These are phyloP conservation scores for Starmerella vaccinii DNA, from an alignment of 805 yeast species.

Conservation along the genomic window DNA sequence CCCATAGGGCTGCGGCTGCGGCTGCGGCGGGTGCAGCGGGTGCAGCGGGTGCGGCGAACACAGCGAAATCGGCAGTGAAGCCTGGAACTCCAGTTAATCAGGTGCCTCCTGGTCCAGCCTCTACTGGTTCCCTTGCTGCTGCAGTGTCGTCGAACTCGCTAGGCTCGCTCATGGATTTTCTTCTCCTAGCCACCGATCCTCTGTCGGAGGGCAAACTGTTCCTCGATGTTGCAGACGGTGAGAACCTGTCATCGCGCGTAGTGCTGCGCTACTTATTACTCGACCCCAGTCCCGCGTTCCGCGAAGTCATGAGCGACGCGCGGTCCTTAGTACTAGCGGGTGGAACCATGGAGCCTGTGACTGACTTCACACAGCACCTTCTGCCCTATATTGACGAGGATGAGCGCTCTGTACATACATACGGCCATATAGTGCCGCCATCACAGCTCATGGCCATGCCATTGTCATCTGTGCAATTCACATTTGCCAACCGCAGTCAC, in stretches of 20 bases:
- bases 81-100: neutral
- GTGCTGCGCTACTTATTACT: slow-evolving; percentile 57
- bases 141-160: slow-evolving; percentile 2
- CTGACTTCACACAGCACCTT: slow-evolving; percentile 57
- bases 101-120: neutral
- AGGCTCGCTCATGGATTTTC: slow-evolving; percentile 43
- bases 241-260: slow-evolving; percentile 1
- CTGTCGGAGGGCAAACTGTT: slow-evolving; percentile 70
- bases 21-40: neutral
- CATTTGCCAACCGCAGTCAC: slow-evolving; percentile 52
- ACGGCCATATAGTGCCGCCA: slow-evolving; percentile 77
- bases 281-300: slow-evolving; percentile 67
- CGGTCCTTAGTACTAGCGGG: slow-evolving; percentile 75
- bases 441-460: slow-evolving; percentile 55
- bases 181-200: slow-evolving; percentile 60
- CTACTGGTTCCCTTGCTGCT: neutral
- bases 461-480: slow-evolving; percentile 49
- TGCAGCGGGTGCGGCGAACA: neutral
- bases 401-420: slow-evolving; percentile 47
- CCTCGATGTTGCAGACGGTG: slow-evolving; percentile 38
- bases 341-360: slow-evolving; percentile 87
- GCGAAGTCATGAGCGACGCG: slow-evolving; percentile 52
- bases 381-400: slow-evolving; percentile 45
- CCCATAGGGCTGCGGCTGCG: neutral
- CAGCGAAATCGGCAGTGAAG: neutral